Evolutionary conservation across 2,329 filamentous ascomycete species (phyloP).

Genomic region (Colletotrichum falcatum): DNA sequence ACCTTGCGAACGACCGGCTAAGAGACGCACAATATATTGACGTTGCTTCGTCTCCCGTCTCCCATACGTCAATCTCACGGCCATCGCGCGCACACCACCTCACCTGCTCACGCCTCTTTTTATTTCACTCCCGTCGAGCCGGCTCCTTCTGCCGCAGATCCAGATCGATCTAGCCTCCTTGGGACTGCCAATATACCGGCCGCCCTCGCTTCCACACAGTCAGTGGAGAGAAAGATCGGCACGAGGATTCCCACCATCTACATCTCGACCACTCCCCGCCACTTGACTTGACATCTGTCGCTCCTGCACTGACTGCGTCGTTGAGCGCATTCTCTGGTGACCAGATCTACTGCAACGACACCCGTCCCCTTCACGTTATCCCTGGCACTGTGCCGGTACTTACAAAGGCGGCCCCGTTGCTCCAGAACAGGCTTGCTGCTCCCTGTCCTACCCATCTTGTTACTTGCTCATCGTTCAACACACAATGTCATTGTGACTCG

Average conservation of each 20-base stretch:
- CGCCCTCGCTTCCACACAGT: slow-evolving; percentile 9
- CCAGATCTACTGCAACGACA: background rate
- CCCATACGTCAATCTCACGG: slow-evolving; percentile 28
- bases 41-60: slow-evolving; percentile 28
- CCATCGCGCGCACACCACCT: background rate
- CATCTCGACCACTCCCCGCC: slow-evolving; percentile 14
- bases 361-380: slow-evolving; percentile 29
- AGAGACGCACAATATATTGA: slow-evolving; percentile 39
- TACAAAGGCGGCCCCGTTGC: slow-evolving; percentile 25
- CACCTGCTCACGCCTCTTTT: slow-evolving; percentile 1
- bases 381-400: slow-evolving; percentile 37
- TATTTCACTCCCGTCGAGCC: slow-evolving; percentile 17
- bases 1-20: slow-evolving; percentile 28
- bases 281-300: slow-evolving; percentile 6
- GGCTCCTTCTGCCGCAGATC: slow-evolving; percentile 33
- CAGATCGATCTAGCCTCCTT: slow-evolving; percentile 37
- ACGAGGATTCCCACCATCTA: slow-evolving; percentile 20
- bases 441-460: slow-evolving; percentile 23
- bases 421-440: slow-evolving; percentile 33
- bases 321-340: slow-evolving; percentile 25
- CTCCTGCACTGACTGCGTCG: background rate
- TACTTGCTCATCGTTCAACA: slow-evolving; percentile 15
- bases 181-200: slow-evolving; percentile 31
- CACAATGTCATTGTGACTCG: slow-evolving; percentile 39
- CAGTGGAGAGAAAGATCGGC: slow-evolving; percentile 18